A percentile compares a stretch with the other conserved stretches of the same genome.
These are phyloP conservation scores for Amanita inopinata DNA, from an alignment of 768 basidiomycete genomes.

Conservation along the genomic window DNA sequence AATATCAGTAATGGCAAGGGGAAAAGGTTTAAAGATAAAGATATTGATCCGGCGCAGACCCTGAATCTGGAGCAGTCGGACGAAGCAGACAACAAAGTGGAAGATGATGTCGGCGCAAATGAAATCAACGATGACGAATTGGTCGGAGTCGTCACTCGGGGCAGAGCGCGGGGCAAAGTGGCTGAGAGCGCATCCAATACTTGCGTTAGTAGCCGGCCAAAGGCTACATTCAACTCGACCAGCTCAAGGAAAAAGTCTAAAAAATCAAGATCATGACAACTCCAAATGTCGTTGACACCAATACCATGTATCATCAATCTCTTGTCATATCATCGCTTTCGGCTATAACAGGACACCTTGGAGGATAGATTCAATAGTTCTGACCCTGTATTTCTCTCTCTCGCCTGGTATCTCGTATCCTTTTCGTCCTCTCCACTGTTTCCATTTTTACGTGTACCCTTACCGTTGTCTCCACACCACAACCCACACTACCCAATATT, in stretches of 20 bases:
- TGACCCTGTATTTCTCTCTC: conserved; percentile 4
- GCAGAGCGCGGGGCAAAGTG: conserved; percentile 17
- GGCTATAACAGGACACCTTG: conserved; percentile 4
- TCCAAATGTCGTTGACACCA: background rate
- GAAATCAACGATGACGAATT: conserved; percentile 16
- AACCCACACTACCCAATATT: background rate
- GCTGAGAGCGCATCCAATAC: background rate
- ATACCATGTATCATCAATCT: conserved; percentile 3
- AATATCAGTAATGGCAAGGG: conserved; percentile 17
- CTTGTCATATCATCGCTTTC: background rate
- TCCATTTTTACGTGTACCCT: conserved; percentile 5
- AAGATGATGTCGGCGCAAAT: conserved; percentile 6
- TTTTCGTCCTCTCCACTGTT: background rate
- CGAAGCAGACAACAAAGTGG: conserved; percentile 9
- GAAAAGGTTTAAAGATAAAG: conserved; percentile 6
- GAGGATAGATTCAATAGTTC: conserved; percentile 1
- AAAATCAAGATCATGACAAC: conserved; percentile 3
- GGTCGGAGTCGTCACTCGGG: conserved; percentile 27
- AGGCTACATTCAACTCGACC: background rate
- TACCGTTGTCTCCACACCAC: conserved; percentile 1
- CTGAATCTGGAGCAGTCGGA: too few relatives aligned
- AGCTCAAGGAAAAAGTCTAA: conserved; percentile 4
- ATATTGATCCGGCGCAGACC: background rate
- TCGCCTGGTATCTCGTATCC: background rate
- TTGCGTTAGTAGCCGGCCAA: background rate